Evolutionary conservation across 495 filamentous ascomycete genomes (phyloP).

Genomic region (Trichocladium antarcticum): DNA sequence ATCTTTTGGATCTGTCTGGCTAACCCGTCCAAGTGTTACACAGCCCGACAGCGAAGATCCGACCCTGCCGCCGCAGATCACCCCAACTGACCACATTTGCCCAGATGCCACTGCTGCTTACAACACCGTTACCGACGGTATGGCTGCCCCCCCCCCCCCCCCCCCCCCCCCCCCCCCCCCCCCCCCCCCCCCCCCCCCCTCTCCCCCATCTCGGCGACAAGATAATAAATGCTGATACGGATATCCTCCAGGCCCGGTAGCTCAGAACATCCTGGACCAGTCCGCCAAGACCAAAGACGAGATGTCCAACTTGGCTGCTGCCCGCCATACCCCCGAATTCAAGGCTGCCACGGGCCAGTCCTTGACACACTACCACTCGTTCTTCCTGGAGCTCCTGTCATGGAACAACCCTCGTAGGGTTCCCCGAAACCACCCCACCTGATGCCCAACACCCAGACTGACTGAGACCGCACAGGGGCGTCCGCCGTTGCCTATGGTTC

Average conservation of each 20-base stretch:
- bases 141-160: neutral
- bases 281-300: conserved; percentile 58
- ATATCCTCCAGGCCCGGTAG: conserved; percentile 52
- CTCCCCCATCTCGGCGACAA: conserved; percentile 2
- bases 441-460: conserved; percentile 37
- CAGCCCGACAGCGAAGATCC: conserved; percentile 15
- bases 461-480: conserved; percentile 44
- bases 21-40: conserved; percentile 23
- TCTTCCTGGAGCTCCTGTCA: conserved; percentile 79
- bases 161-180: too few species aligned
- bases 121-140: conserved; percentile 33
- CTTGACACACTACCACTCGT: conserved; percentile 89
- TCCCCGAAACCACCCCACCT: conserved; percentile 21
- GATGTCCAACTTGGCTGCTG: conserved; percentile 61
- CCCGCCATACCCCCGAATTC: conserved; percentile 55
- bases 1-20: conserved; percentile 19
- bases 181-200: too few species aligned
- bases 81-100: conserved; percentile 14
- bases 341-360: conserved; percentile 73
- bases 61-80: conserved; percentile 1
- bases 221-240: conserved; percentile 9
- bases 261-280: conserved; percentile 66
- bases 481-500: conserved; percentile 73
- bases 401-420: conserved; percentile 45
- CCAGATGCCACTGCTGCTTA: conserved; percentile 36